Evolutionary conservation across 2,329 filamentous ascomycete genomes (phyloP), one percentile per base, ranked within the genome.

Genomic region (Fusarium musae): DNA sequence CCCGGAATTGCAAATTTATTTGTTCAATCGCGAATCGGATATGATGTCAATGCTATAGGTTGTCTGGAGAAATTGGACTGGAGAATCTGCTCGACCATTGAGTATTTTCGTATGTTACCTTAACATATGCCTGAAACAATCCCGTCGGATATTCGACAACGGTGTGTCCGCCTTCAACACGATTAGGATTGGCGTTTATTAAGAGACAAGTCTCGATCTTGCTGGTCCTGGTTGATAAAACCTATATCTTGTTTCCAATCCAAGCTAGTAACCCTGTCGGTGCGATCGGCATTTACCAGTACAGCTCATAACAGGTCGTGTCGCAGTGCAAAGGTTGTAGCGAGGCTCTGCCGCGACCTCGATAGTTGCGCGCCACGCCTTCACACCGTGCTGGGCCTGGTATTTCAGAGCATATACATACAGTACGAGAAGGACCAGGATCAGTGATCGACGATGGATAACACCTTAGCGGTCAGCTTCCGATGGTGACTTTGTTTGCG

Each of bases 11-110:
- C 61, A 52, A 23, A 37, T 54, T 56, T 23, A 40, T 63, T 32
- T 49, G 57, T 59, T 59, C 42, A 66, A 58, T 73, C 54, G 65
- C 56, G 60, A 70, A 68, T 75, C 69, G 52, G 58, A 43, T 56
- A 78, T 78, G 76, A 78, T 78, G 76, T 77, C 75, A 78, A 67
- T 70, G 53, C 50, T 59, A 53, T 26, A 65, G 57, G 34, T 52
- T 46, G 66, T 72, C 63, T 60, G 59, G 57, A 67, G 67, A 68
- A 68, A 72, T 69, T 73, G 61, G 52, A 50, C 39, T 54, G 57
- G 50, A 66, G 59, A 49, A 32, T 16, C 40, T 56, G 58, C 63
- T 43, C 43, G 59, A 54, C 34, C 40, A 62, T 52, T 69, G 66
- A 19, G 70, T 70, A 63, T 69, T 70, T 70, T 74, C 64, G 69